A percentile compares a stretch with the other conserved stretches of the same genome.
phyloP scores from a whole-genome alignment of 495 filamentous ascomycete genomes.

The Hypoxylon crocopeplum region DNA sequence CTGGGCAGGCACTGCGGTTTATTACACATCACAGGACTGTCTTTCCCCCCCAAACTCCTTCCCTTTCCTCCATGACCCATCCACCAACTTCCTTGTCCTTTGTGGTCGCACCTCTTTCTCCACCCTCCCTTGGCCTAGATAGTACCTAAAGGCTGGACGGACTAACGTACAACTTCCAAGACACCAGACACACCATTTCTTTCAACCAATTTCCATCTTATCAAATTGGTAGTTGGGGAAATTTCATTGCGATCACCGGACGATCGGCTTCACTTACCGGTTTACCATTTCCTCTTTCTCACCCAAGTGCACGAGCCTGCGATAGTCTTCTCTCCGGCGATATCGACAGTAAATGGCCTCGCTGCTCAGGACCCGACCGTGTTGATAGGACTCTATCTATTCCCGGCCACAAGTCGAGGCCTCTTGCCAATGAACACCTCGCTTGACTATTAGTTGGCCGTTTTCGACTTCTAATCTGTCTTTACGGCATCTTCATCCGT shows the following conservation, averaged over 20 bases:
- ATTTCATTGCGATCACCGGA: not conserved
- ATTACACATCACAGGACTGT: constrained; percentile 8
- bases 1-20: not conserved
- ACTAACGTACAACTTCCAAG: constrained; percentile 18
- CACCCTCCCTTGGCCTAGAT: constrained; percentile 29
- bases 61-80: not conserved
- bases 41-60: constrained; percentile 12
- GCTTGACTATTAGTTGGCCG: constrained; percentile 25
- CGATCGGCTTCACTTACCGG: constrained; percentile 22
- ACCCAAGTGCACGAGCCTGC: not conserved
- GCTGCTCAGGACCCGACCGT: constrained; percentile 10
- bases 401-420: constrained; percentile 30
- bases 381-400: constrained; percentile 23
- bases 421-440: constrained; percentile 29
- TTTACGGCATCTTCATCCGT: constrained; percentile 1
- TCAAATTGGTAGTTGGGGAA: constrained; percentile 4
- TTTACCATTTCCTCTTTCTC: constrained; percentile 13
- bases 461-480: constrained; percentile 4
- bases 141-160: constrained; percentile 1
- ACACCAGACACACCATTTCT: constrained; percentile 8
- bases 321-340: constrained; percentile 2
- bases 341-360: constrained; percentile 33
- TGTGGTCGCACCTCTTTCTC: constrained; percentile 32
- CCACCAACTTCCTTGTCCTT: constrained; percentile 11
- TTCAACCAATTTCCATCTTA: constrained; percentile 29